phyloP scores from a whole-genome alignment of 805 yeast species.

The Naumovozyma castellii region DNA sequence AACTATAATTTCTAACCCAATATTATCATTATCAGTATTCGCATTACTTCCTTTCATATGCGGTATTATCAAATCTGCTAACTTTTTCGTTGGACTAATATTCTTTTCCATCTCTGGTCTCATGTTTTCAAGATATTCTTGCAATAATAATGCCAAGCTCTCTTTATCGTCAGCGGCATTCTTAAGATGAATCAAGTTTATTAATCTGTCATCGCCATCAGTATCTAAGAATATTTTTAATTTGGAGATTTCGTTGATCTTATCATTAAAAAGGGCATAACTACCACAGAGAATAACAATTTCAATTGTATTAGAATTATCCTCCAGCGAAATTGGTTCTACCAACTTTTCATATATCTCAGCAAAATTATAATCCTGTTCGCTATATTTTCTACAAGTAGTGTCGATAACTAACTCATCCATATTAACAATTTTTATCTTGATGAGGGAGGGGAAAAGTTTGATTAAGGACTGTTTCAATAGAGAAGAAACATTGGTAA shows the following conservation, averaged over 20 bases:
- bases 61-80: slow-evolving; percentile 28
- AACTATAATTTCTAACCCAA: slow-evolving; percentile 23
- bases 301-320: slow-evolving; percentile 8
- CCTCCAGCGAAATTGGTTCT: slow-evolving; percentile 8
- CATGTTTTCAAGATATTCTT: slow-evolving; percentile 24
- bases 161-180: slow-evolving; percentile 8
- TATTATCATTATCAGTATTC: slow-evolving; percentile 14
- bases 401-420: slow-evolving; percentile 18
- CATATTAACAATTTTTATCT: slow-evolving; percentile 36
- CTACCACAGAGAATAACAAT: slow-evolving; percentile 60
- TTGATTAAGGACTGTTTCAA: slow-evolving; percentile 16
- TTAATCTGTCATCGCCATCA: slow-evolving; percentile 75
- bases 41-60: background rate
- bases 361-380: slow-evolving; percentile 30
- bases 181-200: slow-evolving; percentile 51
- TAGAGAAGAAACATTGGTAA: slow-evolving; percentile 27
- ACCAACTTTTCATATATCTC: slow-evolving; percentile 14
- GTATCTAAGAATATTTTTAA: slow-evolving; percentile 70
- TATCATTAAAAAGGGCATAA: slow-evolving; percentile 63
- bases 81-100: slow-evolving; percentile 24
- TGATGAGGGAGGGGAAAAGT: slow-evolving; percentile 4
- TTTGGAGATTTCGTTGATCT: slow-evolving; percentile 45
- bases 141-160: slow-evolving; percentile 13
- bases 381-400: slow-evolving; percentile 11
- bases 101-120: slow-evolving; percentile 26